Evolutionary conservation across 192 early-diverging fungal species (phyloP), one percentile per base, ranked within the genome.

Genomic region (Lobosporangium transversale): DNA sequence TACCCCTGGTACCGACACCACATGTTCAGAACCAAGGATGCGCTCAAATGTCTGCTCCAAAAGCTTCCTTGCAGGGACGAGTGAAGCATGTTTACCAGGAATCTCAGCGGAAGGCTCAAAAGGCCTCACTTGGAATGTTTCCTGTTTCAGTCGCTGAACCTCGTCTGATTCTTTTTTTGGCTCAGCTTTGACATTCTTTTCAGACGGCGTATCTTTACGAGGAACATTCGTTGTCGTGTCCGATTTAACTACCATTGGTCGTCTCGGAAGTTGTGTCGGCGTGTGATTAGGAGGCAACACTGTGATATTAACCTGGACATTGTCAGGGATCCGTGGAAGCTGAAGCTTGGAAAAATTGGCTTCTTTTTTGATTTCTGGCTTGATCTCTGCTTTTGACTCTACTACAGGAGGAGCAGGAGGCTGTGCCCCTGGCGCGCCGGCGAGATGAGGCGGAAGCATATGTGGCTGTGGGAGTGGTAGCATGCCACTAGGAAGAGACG

Each of bases 1-100:
- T 8, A 48, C 54, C 3, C 58, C 73, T 50, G 73, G 73, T 15
- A 76, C 65, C 8, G 64, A 67, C 31, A 76, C 53, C 6, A 76
- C 11, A 21, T 58, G 40, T 24, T 76, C 73, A 9, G 73, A 76
- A 15, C 37, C 65, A 4, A 76, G 48, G 17, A 76, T 76, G 9
- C 73, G 63, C 40, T 65, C 56, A 48, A 76, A 76, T 42, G 73
- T 43, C 18, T 55, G 58, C 24, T 67, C 65, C 58, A 76, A 43
- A 10, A 76, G 59, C 3, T 57, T 53, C 33, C 53, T 42, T 1
- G 57, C 23, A 20, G 47, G 55, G 0, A 31, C 32, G 2, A 26
- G 29, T 5, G 53, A 6, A 15, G 29, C 27, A 30, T 50, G 42
- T 5, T 37, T 29, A 4, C 44, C 53, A 32, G 73, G 63, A 18